Percentiles rank a stretch among this genome's conserved stretches.
phyloP scores from a whole-genome alignment of 2,329 filamentous ascomycete genomes.

The Botryotinia convoluta region DNA sequence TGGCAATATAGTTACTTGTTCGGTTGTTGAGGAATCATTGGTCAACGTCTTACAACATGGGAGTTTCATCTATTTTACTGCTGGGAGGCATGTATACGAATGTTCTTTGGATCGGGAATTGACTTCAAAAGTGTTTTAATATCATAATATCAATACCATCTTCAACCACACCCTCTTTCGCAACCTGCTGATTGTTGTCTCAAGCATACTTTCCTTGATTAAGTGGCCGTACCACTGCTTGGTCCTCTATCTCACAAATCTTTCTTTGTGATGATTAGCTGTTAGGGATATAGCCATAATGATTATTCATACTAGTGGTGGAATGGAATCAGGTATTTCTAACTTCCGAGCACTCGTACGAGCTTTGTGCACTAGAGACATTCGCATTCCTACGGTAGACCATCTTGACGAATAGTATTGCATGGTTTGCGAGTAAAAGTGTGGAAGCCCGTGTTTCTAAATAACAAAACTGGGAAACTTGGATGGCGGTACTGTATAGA shows the following conservation, averaged over 20 bases:
- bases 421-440: not conserved
- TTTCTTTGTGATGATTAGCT: not conserved
- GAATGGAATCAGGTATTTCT: not conserved
- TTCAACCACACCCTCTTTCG: not conserved
- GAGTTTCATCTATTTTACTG: not conserved
- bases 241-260: not conserved
- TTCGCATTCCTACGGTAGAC: not conserved
- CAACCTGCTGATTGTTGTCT: not conserved
- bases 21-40: not conserved
- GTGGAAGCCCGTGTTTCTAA: not conserved
- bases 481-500: not conserved
- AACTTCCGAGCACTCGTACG: not conserved
- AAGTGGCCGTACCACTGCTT: not conserved
- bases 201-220: not conserved
- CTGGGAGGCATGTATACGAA: not conserved
- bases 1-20: not conserved
- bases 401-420: not conserved
- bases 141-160: not conserved
- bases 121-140: slow-evolving; percentile 10
- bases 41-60: not conserved
- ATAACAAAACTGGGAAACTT: not conserved
- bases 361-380: not conserved
- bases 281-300: not conserved
- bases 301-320: not conserved
- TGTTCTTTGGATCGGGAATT: not conserved